Evolutionary conservation across 2,329 filamentous ascomycete species (phyloP), one percentile per base, ranked within the genome.

Genomic region (Hypoxylon sp.): DNA sequence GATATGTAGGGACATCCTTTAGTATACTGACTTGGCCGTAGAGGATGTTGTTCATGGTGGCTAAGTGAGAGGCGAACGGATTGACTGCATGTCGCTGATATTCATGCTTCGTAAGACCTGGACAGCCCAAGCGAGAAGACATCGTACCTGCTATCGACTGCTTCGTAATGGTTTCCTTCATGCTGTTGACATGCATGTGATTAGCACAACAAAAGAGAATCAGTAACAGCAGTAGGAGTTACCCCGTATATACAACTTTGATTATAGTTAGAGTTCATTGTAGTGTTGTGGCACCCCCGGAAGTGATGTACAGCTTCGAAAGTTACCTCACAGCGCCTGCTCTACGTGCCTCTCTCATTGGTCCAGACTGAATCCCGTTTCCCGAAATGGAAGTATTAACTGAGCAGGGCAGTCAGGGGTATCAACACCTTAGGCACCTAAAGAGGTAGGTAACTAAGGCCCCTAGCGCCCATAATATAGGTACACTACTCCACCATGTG

Each of bases 291-390:
- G 11, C 20, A 20, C 16, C 36, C 16, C n/a, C n/a, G n/a, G n/a
- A 20, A 11, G 16, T 40, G 11, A n/a, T 40, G 36, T 40, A 38
- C 7, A 30, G 50, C 28, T 45, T 45, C 38, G n/a, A 33, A 45
- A 3, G 51, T 45, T 45, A 11, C n/a, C 6, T 3, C 54, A 40
- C 33, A 9, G 16, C 16, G 12, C n/a, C 20, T 26, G 30, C n/a
- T n/a, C n/a, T n/a, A n/a, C n/a, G n/a, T n/a, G n/a, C 38, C 36
- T 30, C 33, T 48, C 57, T 48, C 26, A 61, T 61, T 61, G 57
- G 57, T 48, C 28, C 22, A 45, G n/a, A 54, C 30, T 14, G 9
- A 32, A 38, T 11, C 50, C 30, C 12, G 20, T 42, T 54, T 61
- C 57, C 57, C 40, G 53, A 61, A 53, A 46, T n/a, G 49, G 57